A percentile compares a stretch with the other conserved stretches of the same genome.
Evolutionary conservation across 106 monocot genomes (phyloP).

Genomic region (Chionographis japonica): DNA sequence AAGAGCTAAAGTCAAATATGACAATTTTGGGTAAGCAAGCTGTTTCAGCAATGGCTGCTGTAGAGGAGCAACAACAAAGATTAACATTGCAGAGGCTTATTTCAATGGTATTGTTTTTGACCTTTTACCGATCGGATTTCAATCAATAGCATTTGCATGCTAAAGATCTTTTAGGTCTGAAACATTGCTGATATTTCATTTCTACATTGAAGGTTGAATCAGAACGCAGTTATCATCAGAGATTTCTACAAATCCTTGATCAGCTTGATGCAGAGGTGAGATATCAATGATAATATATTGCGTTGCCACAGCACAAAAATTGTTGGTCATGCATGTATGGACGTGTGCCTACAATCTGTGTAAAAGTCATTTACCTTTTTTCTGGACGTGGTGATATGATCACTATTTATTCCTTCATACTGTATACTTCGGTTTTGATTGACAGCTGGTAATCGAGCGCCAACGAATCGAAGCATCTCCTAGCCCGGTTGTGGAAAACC

Average conservation of each 20-base stretch:
- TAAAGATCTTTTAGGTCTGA: neutral
- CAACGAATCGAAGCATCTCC: constrained; percentile 84
- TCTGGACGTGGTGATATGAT: no score
- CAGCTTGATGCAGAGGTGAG: constrained; percentile 73
- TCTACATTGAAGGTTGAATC: constrained; percentile 65
- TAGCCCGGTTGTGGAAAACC: constrained; percentile 35
- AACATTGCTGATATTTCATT: constrained; percentile 4
- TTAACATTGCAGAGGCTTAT: constrained; percentile 85
- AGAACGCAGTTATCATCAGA: constrained; percentile 81
- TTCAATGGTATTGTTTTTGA: constrained; percentile 57
- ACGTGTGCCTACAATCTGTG: no score
- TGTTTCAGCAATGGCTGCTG: constrained; percentile 78
- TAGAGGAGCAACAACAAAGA: constrained; percentile 89
- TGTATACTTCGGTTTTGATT: neutral
- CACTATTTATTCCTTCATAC: neutral
- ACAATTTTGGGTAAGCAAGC: constrained; percentile 82
- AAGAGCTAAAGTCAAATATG: constrained; percentile 88
- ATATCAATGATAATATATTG: neutral
- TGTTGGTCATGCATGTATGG: no score
- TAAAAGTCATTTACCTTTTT: no score
- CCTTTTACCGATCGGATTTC: neutral
- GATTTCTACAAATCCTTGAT: constrained; percentile 75
- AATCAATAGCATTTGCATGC: neutral
- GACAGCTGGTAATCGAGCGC: constrained; percentile 74
- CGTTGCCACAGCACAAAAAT: neutral